phyloP scores from a whole-genome alignment of 805 yeast genomes.

The Wickerhamiella australiensis region DNA sequence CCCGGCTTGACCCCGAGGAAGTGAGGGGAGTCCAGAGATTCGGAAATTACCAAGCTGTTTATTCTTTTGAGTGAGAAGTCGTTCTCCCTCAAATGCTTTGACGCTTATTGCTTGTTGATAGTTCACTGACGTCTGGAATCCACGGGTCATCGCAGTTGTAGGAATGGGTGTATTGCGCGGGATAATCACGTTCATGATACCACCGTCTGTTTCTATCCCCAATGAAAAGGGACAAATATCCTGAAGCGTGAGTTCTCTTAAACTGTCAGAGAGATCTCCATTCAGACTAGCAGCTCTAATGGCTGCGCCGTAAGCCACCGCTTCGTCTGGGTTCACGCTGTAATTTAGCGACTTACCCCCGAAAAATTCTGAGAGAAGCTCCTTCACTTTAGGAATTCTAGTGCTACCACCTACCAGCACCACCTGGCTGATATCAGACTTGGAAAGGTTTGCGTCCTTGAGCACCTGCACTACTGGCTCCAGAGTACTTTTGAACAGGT shows the following conservation, averaged over 20 bases:
- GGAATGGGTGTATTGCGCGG: conserved; percentile 93
- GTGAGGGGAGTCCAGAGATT: conserved; percentile 76
- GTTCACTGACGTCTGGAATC: conserved; percentile 90
- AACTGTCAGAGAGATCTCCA: conserved; percentile 93
- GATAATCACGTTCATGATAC: conserved; percentile 91
- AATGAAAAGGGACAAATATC: conserved; percentile 90
- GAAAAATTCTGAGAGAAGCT: conserved; percentile 77
- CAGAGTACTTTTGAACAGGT: no score
- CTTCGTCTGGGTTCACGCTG: conserved; percentile 99
- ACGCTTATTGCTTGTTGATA: conserved; percentile 92
- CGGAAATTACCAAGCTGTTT: conserved; percentile 80
- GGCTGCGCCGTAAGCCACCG: conserved; percentile 99
- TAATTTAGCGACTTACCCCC: conserved; percentile 90
- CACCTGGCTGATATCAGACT: no score
- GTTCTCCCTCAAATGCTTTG: conserved; percentile 93
- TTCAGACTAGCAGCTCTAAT: conserved; percentile 97
- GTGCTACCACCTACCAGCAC: conserved; percentile 99
- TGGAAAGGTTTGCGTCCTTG: no score
- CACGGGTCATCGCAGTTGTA: conserved; percentile 88
- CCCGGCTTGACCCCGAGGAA: conserved; percentile 86
- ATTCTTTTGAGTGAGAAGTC: conserved; percentile 88
- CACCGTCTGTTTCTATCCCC: conserved; percentile 96
- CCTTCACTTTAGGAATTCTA: conserved; percentile 96
- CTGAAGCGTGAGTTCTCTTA: conserved; percentile 73
- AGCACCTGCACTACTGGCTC: no score